Evolutionary conservation across 2,329 filamentous ascomycete species (phyloP).

Genomic region (Aspergillus latus): DNA sequence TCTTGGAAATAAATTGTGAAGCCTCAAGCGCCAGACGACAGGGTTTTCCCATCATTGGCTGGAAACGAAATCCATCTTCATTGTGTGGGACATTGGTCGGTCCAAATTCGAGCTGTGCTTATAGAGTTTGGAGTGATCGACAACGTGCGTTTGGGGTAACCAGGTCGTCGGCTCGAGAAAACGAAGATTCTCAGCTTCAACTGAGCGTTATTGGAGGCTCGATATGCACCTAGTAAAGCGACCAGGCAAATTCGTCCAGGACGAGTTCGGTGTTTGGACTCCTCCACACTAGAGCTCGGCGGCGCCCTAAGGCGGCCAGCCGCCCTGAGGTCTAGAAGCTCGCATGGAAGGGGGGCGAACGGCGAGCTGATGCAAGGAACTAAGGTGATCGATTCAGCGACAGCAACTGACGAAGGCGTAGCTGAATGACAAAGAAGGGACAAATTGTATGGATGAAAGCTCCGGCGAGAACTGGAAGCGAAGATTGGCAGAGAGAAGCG

Average conservation of each 20-base stretch:
- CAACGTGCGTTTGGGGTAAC: slow-evolving; percentile 19
- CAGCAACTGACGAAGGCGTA: slow-evolving; percentile 11
- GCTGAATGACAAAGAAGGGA: slow-evolving; percentile 6
- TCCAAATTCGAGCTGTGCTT: slow-evolving; percentile 14
- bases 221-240: slow-evolving; percentile 2
- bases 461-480: not conserved
- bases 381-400: slow-evolving; percentile 4
- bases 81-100: slow-evolving; percentile 9
- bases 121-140: slow-evolving; percentile 19
- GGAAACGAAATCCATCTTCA: not conserved
- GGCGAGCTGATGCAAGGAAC: slow-evolving; percentile 11
- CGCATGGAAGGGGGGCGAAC: not conserved
- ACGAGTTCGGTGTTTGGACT: not conserved
- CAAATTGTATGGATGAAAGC: not conserved
- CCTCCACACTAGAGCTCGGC: not conserved
- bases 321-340: not conserved
- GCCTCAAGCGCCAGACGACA: not conserved
- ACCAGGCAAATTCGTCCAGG: not conserved
- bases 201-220: not conserved
- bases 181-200: slow-evolving; percentile 3
- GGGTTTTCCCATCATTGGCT: not conserved
- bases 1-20: not conserved
- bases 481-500: not conserved
- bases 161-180: slow-evolving; percentile 19
- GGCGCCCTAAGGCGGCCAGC: not conserved